These are phyloP conservation scores for Delonix regia DNA, from an alignment of 306 rosid species.

Conservation along the genomic window DNA sequence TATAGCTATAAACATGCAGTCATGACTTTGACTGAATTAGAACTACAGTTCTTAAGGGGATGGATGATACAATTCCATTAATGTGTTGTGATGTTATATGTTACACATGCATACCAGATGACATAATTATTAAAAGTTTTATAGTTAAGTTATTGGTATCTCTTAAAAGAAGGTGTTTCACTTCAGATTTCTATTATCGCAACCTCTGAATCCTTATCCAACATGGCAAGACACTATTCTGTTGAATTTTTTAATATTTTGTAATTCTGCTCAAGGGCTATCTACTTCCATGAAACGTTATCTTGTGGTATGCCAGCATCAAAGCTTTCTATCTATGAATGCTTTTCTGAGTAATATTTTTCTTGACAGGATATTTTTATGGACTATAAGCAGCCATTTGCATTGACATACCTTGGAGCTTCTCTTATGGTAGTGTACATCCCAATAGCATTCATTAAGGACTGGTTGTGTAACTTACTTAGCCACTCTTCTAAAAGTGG, in stretches of 20 bases:
- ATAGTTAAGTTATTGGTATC: background rate
- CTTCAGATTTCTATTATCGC: background rate
- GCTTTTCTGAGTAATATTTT: constrained; percentile 39
- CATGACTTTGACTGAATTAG: background rate
- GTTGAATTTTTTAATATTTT: constrained; percentile 10
- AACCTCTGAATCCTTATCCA: constrained; percentile 14
- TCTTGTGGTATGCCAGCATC: constrained; percentile 28
- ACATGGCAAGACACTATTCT: background rate
- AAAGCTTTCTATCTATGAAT: constrained; percentile 13
- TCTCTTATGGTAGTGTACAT: constrained; percentile 98
- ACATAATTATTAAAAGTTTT: constrained; percentile 23
- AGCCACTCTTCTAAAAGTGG: constrained; percentile 69
- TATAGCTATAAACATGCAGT: background rate
- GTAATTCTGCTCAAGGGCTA: constrained; percentile 5
- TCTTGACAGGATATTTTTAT: constrained; percentile 69
- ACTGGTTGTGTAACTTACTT: constrained; percentile 71
- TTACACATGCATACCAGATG: background rate
- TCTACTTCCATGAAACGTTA: constrained; percentile 1
- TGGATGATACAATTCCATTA: background rate
- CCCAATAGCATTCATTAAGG: constrained; percentile 92
- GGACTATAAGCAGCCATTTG: constrained; percentile 97
- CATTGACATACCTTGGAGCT: constrained; percentile 96
- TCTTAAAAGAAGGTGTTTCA: constrained; percentile 2
- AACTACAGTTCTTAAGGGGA: constrained; percentile 11
- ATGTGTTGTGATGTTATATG: constrained; percentile 14